These are phyloP conservation scores for Dillenia turbinata DNA, from an alignment of 164 flowering plant genomes.

Conservation along the genomic window DNA sequence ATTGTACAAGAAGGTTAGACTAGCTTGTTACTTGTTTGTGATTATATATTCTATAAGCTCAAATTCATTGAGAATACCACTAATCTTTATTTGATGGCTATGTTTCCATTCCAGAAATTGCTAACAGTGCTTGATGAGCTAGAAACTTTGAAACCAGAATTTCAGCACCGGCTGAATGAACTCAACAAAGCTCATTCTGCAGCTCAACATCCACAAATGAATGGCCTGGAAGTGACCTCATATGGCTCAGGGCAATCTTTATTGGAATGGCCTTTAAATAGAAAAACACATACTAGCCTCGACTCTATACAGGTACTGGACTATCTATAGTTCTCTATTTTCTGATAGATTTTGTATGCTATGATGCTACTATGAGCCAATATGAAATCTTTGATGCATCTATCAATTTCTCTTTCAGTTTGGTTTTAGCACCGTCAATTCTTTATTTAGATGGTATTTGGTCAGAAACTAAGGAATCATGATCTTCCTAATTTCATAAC, in stretches of 20 bases:
- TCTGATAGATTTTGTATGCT: no score
- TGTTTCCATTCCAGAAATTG: constrained; percentile 47
- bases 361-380: no score
- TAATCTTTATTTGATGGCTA: constrained; percentile 7
- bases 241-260: constrained; percentile 21
- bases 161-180: constrained; percentile 46
- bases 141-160: constrained; percentile 70
- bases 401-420: no score
- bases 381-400: no score
- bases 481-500: no score
- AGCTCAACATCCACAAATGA: constrained; percentile 19
- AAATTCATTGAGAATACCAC: neutral
- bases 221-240: constrained; percentile 24
- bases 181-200: constrained; percentile 31
- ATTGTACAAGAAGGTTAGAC: constrained; percentile 50
- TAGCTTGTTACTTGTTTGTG: neutral
- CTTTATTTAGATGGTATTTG: no score
- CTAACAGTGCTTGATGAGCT: constrained; percentile 64
- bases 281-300: constrained; percentile 15
- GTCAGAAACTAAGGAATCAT: no score
- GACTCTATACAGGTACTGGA: constrained; percentile 39
- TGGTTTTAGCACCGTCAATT: no score
- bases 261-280: constrained; percentile 28
- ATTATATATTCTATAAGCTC: neutral
- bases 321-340: no score